phyloP scores from a whole-genome alignment of 768 basidiomycete genomes.

The Phlegmacium glaucopus region DNA sequence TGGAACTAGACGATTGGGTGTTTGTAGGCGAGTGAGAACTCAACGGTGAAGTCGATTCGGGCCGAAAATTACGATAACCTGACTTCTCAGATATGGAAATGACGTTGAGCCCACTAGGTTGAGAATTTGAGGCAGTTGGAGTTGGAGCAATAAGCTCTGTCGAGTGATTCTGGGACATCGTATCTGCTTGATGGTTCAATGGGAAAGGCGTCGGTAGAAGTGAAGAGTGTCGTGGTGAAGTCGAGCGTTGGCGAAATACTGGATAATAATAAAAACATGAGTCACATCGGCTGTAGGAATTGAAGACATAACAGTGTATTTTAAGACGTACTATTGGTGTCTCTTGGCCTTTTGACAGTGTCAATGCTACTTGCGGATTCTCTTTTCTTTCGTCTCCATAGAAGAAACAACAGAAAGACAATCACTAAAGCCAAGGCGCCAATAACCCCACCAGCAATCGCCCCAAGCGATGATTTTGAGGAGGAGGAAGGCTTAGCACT shows the following conservation, averaged over 20 bases:
- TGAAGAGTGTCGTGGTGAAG: not conserved
- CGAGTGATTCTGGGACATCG: not conserved
- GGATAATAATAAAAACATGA: too few relatives aligned
- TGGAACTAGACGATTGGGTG: not conserved
- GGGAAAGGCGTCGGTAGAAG: not conserved
- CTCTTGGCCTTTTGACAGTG: not conserved
- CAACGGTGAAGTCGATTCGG: not conserved
- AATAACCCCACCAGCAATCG: slow-evolving; percentile 11
- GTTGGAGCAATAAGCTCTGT: not conserved
- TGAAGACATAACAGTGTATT: not conserved
- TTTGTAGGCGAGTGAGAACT: not conserved
- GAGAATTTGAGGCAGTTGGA: not conserved
- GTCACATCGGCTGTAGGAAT: not conserved
- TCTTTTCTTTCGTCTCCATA: slow-evolving; percentile 3
- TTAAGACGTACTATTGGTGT: not conserved
- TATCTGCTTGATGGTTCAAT: not conserved
- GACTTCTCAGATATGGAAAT: not conserved
- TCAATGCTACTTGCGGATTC: too few relatives aligned
- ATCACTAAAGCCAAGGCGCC: slow-evolving; percentile 5
- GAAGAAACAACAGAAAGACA: slow-evolving; percentile 6
- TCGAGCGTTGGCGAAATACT: too few relatives aligned
- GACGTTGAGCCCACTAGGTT: not conserved
- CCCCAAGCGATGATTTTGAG: slow-evolving; percentile 9
- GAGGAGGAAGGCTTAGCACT: not conserved
- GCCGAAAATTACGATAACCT: not conserved